phyloP scores from a whole-genome alignment of 2,329 filamentous ascomycete species.

The Aspergillus niger region DNA sequence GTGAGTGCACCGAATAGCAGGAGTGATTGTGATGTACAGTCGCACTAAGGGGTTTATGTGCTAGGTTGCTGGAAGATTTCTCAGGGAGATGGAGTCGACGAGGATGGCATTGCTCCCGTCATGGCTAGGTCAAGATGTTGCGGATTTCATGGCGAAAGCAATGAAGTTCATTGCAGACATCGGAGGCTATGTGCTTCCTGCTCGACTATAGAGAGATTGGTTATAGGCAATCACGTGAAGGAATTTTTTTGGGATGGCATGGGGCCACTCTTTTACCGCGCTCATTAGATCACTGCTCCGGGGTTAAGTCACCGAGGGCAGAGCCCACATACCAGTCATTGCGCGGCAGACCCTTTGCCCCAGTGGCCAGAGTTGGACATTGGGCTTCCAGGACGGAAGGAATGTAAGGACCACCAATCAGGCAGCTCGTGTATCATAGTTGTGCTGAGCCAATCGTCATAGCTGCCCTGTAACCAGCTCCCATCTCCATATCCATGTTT shows the following conservation, averaged over 20 bases:
- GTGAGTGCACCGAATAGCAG: constrained; percentile 18
- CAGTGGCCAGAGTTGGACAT: not conserved
- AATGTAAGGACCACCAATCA: constrained; percentile 11
- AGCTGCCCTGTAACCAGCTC: not conserved
- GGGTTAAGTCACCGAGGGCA: not conserved
- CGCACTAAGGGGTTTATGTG: not conserved
- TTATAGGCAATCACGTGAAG: not conserved
- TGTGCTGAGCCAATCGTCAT: not conserved
- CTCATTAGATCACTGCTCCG: not conserved
- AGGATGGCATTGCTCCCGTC: constrained; percentile 14
- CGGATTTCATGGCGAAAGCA: constrained; percentile 21
- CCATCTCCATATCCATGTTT: not conserved
- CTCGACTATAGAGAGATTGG: not conserved
- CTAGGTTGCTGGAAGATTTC: constrained; percentile 25
- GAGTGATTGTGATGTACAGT: not conserved
- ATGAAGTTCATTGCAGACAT: constrained; percentile 26
- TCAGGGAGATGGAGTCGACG: constrained; percentile 23
- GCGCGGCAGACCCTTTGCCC: not conserved
- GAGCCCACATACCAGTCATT: constrained; percentile 18
- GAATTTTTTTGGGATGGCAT: not conserved
- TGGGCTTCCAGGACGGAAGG: constrained; percentile 11
- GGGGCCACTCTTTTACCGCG: not conserved
- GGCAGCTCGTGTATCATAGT: not conserved
- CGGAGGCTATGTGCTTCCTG: constrained; percentile 28
- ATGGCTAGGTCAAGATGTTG: constrained; percentile 26